A percentile compares a stretch with the other conserved stretches of the same genome.
Conservation (phyloP, 345 rosid species). For the Pugionium cornutum region DNA sequence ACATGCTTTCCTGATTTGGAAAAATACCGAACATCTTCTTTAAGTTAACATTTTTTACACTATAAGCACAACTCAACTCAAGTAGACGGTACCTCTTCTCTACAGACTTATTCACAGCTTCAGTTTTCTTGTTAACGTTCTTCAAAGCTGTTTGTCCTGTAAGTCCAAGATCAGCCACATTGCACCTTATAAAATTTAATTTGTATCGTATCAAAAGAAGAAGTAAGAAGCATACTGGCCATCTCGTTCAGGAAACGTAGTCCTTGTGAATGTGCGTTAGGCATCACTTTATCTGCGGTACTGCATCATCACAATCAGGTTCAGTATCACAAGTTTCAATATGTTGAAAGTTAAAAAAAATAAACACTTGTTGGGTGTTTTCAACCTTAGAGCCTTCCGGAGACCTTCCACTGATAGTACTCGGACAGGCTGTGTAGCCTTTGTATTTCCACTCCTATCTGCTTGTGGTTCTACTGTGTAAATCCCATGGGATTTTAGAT, state of each 20-base stretch:
- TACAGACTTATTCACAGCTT: constrained; percentile 26
- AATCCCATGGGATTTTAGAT: constrained; percentile 57
- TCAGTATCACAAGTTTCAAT: not conserved
- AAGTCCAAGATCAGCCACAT: constrained; percentile 29
- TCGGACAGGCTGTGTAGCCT: constrained; percentile 54
- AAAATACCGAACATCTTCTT: constrained; percentile 20
- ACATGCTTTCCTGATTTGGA: constrained; percentile 56
- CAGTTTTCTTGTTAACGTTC: constrained; percentile 42
- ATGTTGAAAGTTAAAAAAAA: not conserved
- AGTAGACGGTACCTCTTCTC: constrained; percentile 59
- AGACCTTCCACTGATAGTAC: constrained; percentile 79
- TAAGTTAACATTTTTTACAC: not conserved
- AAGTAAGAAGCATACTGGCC: constrained; percentile 54
- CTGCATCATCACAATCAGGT: constrained; percentile 43
- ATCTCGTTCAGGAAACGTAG: constrained; percentile 81
- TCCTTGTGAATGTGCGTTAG: constrained; percentile 83
- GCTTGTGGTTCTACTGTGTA: constrained; percentile 64
- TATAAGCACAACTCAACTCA: constrained; percentile 18
- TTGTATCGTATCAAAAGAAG: constrained; percentile 10
- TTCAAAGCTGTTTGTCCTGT: constrained; percentile 50
- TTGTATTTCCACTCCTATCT: constrained; percentile 48
- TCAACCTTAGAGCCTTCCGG: constrained; percentile 72
- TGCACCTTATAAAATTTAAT: not conserved
- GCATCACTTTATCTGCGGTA: constrained; percentile 83
- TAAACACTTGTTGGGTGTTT: constrained; percentile 11